Evolutionary conservation across 2,329 filamentous ascomycete genomes (phyloP).

Genomic region (Dactylellina parvicollis): DNA sequence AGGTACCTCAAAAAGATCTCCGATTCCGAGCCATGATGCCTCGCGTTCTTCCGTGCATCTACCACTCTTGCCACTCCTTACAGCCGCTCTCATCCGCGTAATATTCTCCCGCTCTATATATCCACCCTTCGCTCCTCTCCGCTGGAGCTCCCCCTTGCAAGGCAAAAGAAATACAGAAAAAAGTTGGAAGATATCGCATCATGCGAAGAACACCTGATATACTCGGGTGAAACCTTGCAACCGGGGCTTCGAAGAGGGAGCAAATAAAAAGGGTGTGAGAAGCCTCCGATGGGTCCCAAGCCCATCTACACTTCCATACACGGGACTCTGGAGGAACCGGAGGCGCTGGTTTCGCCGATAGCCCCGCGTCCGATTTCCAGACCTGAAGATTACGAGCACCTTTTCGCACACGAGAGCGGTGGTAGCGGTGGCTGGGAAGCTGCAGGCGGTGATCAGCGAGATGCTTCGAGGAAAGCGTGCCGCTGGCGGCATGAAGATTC

Average conservation of each 20-base stretch:
- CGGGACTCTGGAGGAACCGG: constrained; percentile 37
- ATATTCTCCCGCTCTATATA: neutral
- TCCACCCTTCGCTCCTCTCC: constrained; percentile 4
- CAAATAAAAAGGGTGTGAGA: neutral
- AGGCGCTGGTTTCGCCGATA: constrained; percentile 43
- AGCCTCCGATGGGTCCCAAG: constrained; percentile 41
- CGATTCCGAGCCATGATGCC: constrained; percentile 33
- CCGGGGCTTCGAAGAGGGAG: constrained; percentile 33
- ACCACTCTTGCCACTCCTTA: constrained; percentile 1
- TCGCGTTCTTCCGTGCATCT: constrained; percentile 31
- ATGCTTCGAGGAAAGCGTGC: constrained; percentile 16
- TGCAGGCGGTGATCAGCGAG: constrained; percentile 2
- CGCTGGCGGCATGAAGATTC: constrained; percentile 40
- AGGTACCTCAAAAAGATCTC: constrained; percentile 41
- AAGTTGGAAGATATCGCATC: constrained; percentile 10
- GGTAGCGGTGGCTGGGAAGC: neutral
- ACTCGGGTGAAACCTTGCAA: constrained; percentile 45
- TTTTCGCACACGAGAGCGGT: constrained; percentile 26
- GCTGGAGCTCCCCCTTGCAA: neutral
- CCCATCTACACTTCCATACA: constrained; percentile 44
- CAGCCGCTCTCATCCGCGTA: constrained; percentile 9
- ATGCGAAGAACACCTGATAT: constrained; percentile 38
- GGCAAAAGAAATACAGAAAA: neutral
- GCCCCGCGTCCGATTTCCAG: constrained; percentile 29
- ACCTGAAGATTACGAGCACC: constrained; percentile 45